Evolutionary conservation across 371 early-diverging fungal genomes (phyloP).

Genomic region (Mortierella sp.): DNA sequence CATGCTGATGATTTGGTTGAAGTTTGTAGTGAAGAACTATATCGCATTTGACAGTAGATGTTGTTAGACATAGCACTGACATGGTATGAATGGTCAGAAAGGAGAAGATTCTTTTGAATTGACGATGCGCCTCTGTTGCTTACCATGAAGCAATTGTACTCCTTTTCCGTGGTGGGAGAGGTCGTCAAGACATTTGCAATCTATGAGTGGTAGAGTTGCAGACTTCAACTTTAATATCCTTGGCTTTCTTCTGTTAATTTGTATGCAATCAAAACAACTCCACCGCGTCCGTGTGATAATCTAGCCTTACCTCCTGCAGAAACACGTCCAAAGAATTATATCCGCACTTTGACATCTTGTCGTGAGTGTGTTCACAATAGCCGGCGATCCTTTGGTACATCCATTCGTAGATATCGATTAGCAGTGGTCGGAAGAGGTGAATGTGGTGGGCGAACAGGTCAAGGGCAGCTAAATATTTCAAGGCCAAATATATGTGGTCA

Average conservation of each 20-base stretch:
- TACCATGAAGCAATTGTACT: constrained; percentile 58
- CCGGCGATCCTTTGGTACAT: constrained; percentile 62
- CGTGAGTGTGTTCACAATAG: constrained; percentile 66
- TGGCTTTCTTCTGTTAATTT: neutral
- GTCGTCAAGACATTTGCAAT: constrained; percentile 49
- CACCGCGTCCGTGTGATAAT: neutral
- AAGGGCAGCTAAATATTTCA: constrained; percentile 64
- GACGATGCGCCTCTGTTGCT: neutral
- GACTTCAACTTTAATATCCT: neutral
- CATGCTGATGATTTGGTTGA: constrained; percentile 57
- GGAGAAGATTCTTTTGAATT: neutral
- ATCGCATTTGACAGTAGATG: too few relatives aligned
- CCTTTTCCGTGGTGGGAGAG: constrained; percentile 30
- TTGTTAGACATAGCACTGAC: neutral
- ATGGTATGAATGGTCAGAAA: neutral
- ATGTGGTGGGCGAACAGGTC: constrained; percentile 68
- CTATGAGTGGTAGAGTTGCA: constrained; percentile 19
- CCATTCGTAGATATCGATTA: constrained; percentile 61
- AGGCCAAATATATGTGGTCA: neutral
- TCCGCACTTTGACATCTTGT: constrained; percentile 64
- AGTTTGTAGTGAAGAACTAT: constrained; percentile 69
- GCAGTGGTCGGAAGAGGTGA: constrained; percentile 58
- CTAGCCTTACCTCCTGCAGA: constrained; percentile 61
- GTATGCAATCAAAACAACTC: neutral
- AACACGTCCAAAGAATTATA: constrained; percentile 67